These are phyloP conservation scores for Phytophthora palmivora DNA, from an alignment of 352 stramenopile genomes.

Conservation along the genomic window DNA sequence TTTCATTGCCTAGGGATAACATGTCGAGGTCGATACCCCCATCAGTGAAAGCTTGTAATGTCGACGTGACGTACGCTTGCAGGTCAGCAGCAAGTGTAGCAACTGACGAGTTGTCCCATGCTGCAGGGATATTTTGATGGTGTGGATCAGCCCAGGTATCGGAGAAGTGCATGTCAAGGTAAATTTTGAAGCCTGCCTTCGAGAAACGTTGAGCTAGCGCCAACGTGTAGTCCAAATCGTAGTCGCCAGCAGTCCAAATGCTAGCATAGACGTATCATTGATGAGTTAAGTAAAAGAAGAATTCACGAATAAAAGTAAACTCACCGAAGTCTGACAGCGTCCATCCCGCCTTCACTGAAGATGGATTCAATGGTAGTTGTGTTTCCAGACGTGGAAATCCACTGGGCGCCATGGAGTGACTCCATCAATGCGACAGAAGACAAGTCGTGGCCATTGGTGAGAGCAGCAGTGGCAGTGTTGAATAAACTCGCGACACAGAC, in stretches of 20 bases:
- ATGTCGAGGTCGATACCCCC: constrained; percentile 39
- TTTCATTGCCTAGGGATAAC: constrained; percentile 43
- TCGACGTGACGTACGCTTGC: constrained; percentile 36
- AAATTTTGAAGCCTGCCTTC: constrained; percentile 43
- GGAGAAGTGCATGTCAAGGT: constrained; percentile 52
- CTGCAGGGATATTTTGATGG: constrained; percentile 33
- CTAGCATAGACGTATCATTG: not conserved
- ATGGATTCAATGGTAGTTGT: constrained; percentile 40
- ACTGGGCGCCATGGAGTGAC: constrained; percentile 25
- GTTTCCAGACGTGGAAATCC: constrained; percentile 30
- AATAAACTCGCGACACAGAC: constrained; percentile 13
- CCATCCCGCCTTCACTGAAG: constrained; percentile 33
- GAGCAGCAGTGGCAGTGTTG: constrained; percentile 4
- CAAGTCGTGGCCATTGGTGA: constrained; percentile 43
- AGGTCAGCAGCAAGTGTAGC: constrained; percentile 26
- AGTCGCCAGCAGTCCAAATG: constrained; percentile 39
- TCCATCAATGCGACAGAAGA: constrained; percentile 41
- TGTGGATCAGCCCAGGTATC: constrained; percentile 43
- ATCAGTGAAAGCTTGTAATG: constrained; percentile 37
- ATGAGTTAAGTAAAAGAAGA: not conserved
- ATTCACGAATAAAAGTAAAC: not conserved
- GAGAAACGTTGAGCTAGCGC: constrained; percentile 30
- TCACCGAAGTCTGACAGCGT: constrained; percentile 34
- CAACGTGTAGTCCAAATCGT: constrained; percentile 40
- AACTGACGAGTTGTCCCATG: constrained; percentile 38